phyloP scores from a whole-genome alignment of 2,329 filamentous ascomycete genomes.

The Hypoxylon sp. region DNA sequence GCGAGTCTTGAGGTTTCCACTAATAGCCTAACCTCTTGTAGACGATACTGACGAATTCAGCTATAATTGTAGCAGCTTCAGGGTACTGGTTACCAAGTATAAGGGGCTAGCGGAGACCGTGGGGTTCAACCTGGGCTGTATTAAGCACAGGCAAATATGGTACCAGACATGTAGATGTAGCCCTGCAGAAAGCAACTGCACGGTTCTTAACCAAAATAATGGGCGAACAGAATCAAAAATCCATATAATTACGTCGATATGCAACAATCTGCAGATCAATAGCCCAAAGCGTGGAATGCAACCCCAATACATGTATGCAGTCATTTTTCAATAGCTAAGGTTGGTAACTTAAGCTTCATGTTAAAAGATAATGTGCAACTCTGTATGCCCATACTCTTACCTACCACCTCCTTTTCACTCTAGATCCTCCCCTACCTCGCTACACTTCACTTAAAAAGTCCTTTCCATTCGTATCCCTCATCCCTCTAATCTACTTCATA shows the following conservation, averaged over 20 bases:
- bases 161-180: background rate
- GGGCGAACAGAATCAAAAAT: constrained; percentile 11
- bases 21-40: constrained; percentile 20
- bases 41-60: constrained; percentile 2
- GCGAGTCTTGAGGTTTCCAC: constrained; percentile 34
- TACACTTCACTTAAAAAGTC: constrained; percentile 15
- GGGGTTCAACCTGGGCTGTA: constrained; percentile 26
- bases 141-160: background rate
- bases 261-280: constrained; percentile 19
- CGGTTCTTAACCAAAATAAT: constrained; percentile 2
- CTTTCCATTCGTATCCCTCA: constrained; percentile 13
- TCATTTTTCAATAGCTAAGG: constrained; percentile 1
- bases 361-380: background rate
- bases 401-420: constrained; percentile 22
- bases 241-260: constrained; percentile 13
- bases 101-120: constrained; percentile 33
- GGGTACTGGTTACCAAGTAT: constrained; percentile 26
- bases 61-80: background rate
- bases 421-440: background rate
- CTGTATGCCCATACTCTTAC: background rate
- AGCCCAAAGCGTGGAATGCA: constrained; percentile 22
- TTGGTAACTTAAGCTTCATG: constrained; percentile 8
- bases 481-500: constrained; percentile 26
- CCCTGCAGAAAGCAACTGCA: constrained; percentile 5
- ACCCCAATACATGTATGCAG: constrained; percentile 7